phyloP scores from a whole-genome alignment of 1,284 basidiomycete species.

The Apiotrichum mycotoxinovorans region DNA sequence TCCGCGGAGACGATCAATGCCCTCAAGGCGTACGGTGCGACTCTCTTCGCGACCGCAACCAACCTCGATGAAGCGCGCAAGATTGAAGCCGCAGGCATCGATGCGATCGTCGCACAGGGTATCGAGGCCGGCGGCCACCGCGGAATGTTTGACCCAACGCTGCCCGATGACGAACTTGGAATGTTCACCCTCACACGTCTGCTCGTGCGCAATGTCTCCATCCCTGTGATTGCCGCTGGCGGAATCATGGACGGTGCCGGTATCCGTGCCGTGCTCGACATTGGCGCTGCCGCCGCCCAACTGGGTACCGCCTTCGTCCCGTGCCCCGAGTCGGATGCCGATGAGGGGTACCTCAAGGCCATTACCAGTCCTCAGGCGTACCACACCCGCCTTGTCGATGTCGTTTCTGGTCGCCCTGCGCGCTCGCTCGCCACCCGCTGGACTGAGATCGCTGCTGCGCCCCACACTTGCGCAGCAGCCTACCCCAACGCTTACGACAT shows the following conservation, averaged over 20 bases:
- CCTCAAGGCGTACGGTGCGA: conserved; percentile 24
- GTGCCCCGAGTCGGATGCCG: conserved; percentile 32
- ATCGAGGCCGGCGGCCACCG: conserved; percentile 43
- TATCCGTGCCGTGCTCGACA: conserved; percentile 20
- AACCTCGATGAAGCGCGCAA: conserved; percentile 26
- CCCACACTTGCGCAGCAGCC: conserved; percentile 10
- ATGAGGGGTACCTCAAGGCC: conserved; percentile 26
- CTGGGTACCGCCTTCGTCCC: conserved; percentile 41
- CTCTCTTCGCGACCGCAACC: conserved; percentile 34
- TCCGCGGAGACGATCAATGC: conserved; percentile 9
- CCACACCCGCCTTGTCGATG: conserved; percentile 26
- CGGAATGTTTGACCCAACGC: conserved; percentile 33
- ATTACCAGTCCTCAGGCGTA: conserved; percentile 13
- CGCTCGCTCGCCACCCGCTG: conserved; percentile 28
- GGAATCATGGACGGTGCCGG: conserved; percentile 38
- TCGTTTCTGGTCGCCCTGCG: conserved; percentile 38
- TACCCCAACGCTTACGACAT: conserved; percentile 41
- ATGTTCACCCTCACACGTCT: conserved; percentile 26
- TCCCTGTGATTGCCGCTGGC: conserved; percentile 40
- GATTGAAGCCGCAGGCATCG: conserved; percentile 29
- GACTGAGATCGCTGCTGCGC: conserved; percentile 19
- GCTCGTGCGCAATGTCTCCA: conserved; percentile 11
- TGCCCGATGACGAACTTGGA: conserved; percentile 27
- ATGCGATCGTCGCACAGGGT: conserved; percentile 40
- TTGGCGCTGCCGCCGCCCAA: conserved; percentile 36